Conservation (phyloP, 345 rosid species). For the Carallia pectinifolia region DNA sequence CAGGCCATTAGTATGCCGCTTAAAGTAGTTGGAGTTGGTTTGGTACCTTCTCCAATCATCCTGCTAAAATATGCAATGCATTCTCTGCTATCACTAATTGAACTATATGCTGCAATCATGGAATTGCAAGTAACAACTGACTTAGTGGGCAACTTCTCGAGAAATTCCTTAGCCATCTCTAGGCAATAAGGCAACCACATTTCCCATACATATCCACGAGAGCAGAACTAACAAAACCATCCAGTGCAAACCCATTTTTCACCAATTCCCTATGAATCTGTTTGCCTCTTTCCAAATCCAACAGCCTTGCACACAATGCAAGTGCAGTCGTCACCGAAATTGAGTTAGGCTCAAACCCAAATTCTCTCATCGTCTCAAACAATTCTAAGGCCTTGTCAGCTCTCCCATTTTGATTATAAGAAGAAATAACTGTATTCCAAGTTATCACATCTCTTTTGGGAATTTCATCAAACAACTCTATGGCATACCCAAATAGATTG, state of each 20-base stretch:
- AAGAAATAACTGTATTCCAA: conserved; percentile 72
- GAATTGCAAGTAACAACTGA: conserved; percentile 67
- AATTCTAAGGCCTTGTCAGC: conserved; percentile 56
- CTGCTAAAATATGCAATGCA: conserved; percentile 51
- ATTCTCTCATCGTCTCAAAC: conserved; percentile 46
- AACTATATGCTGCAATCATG: conserved; percentile 48
- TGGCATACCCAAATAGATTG: conserved; percentile 29
- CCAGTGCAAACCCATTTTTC: conserved; percentile 35
- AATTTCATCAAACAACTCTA: conserved; percentile 66
- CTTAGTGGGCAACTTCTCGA: conserved; percentile 43
- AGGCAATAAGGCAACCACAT: conserved; percentile 46
- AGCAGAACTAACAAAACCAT: conserved; percentile 57
- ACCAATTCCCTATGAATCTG: conserved; percentile 47
- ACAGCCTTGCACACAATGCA: conserved; percentile 56
- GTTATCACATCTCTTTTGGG: conserved; percentile 57
- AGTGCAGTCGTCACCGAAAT: conserved; percentile 54
- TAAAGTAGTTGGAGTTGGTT: conserved; percentile 54
- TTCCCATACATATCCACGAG: conserved; percentile 75
- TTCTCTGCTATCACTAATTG: conserved; percentile 44
- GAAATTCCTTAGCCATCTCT: conserved; percentile 54
- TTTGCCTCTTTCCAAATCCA: conserved; percentile 63
- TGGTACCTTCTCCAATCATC: conserved; percentile 53
- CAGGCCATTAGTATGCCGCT: conserved; percentile 55
- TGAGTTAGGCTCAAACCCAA: conserved; percentile 58
- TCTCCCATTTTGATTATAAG: conserved; percentile 62